Evolutionary conservation across 106 monocot species (phyloP).

Genomic region (Posidonia australis): DNA sequence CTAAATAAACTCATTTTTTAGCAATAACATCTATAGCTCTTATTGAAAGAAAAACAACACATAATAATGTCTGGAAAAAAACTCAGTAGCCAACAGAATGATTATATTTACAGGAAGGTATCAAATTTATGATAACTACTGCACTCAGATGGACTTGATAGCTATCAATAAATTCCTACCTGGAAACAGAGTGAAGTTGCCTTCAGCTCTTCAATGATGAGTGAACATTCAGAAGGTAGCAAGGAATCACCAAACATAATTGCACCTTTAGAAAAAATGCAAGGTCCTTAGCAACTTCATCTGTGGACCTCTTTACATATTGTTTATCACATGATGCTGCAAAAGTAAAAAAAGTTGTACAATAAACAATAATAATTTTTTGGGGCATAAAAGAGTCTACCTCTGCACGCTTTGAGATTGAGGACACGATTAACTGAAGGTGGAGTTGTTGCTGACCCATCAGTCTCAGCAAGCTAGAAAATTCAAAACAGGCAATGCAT

Average conservation of each 20-base stretch:
- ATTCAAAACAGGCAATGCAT: background rate
- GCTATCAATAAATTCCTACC: constrained; percentile 21
- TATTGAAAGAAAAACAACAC: too few species aligned
- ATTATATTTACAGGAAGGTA: background rate
- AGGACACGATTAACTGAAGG: constrained; percentile 78
- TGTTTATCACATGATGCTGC: background rate
- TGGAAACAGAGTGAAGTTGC: constrained; percentile 91
- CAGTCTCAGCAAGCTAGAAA: constrained; percentile 81
- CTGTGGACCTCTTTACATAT: background rate
- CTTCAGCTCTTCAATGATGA: constrained; percentile 88
- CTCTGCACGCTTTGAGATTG: constrained; percentile 95
- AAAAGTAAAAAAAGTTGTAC: background rate
- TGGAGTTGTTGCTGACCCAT: constrained; percentile 74
- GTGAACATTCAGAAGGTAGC: constrained; percentile 88
- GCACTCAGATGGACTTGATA: background rate
- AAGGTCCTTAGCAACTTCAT: background rate
- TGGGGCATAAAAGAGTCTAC: constrained; percentile 17
- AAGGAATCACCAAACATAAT: constrained; percentile 99
- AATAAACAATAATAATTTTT: background rate
- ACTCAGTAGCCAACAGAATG: background rate
- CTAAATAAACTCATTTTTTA: background rate
- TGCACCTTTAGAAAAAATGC: constrained; percentile 48
- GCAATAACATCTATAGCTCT: background rate
- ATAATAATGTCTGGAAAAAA: too few species aligned
- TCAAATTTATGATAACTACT: background rate